Evolutionary conservation across 108 stramenopile species (phyloP), one percentile per base, ranked within the genome.

Genomic region (Stephanodiscus minutulus): DNA sequence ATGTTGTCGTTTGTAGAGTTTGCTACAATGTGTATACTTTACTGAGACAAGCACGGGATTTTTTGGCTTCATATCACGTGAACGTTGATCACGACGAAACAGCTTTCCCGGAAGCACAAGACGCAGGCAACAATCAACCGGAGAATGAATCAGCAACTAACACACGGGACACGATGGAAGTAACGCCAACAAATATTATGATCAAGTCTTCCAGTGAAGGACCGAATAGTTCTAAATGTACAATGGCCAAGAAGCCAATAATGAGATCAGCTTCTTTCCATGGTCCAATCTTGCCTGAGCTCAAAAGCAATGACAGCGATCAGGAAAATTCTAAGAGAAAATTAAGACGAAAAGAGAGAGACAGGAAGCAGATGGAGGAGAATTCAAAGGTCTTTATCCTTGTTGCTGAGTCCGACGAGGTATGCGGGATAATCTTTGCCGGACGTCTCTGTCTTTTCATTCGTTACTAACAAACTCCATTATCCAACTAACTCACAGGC

Each of bases 11-110:
- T 29, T 83, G 83, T 67, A 64, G 64, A 22, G 48, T 72, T 59
- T 83, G 83, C 44, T 70, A 28, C 55, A 72, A 71, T 63, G 83
- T 79, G 3, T 81, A 83, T 72, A 43, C 33, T 22, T 76, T 76
- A 68, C 54, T 83, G 33, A 63, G 57, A 20, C 77, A 83, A 54
- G 74, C 83, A 13, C 64, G 83, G 15, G 35, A 37, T 18, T 62
- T 79, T 20, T 61, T 79, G 64, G 37, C 37, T 35, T 62, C 76
- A 20, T 27, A 47, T 29, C 20, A 46, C 49, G 66, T 47, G n/a
- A 41, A 47, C 18, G 57, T 66, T 31, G 46, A 68, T 17, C 55
- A 69, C 35, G 68, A 61, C 21, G 60, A 71, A 27, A 31, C 25
- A 17, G 61, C 62, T 53, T 53, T 15, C 31, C 7, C 2, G 48